phyloP scores from a whole-genome alignment of 2,329 filamentous ascomycete species.

The Domatiomyces catenatus region DNA sequence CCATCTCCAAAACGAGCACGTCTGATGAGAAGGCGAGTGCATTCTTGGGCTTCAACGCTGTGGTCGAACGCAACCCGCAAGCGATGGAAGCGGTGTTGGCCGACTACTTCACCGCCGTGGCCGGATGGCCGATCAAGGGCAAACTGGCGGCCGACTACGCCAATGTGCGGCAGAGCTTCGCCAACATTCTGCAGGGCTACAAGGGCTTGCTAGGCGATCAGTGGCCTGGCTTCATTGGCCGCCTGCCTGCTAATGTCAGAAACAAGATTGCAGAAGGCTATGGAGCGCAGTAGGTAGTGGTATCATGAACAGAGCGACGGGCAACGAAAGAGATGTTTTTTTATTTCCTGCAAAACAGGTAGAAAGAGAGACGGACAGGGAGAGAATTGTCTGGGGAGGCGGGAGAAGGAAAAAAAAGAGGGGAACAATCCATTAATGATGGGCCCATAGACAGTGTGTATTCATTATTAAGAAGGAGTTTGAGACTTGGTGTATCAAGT shows the following conservation, averaged over 20 bases:
- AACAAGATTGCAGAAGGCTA: background rate
- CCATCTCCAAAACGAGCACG: constrained; percentile 70
- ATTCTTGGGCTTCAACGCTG: constrained; percentile 73
- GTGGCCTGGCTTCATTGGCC: background rate
- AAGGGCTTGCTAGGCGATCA: constrained; percentile 27
- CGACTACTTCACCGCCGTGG: constrained; percentile 71
- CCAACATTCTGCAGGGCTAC: constrained; percentile 47
- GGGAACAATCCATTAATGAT: background rate
- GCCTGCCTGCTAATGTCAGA: background rate
- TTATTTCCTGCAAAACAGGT: background rate
- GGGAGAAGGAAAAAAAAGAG: background rate
- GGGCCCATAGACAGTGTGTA: background rate
- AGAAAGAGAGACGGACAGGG: background rate
- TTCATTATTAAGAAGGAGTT: background rate
- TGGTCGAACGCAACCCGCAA: constrained; percentile 73
- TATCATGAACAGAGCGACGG: background rate
- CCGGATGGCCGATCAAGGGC: constrained; percentile 47
- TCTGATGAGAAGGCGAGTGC: constrained; percentile 91
- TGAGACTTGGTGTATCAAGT: background rate
- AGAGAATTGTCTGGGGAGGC: too few species aligned
- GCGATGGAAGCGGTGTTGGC: constrained; percentile 78
- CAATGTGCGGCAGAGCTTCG: constrained; percentile 47
- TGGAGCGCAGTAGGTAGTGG: background rate
- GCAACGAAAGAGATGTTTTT: background rate
- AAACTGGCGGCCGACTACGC: constrained; percentile 38